Evolutionary conservation across 306 rosid genomes (phyloP).

Genomic region (Trichosanthes cucumerina): DNA sequence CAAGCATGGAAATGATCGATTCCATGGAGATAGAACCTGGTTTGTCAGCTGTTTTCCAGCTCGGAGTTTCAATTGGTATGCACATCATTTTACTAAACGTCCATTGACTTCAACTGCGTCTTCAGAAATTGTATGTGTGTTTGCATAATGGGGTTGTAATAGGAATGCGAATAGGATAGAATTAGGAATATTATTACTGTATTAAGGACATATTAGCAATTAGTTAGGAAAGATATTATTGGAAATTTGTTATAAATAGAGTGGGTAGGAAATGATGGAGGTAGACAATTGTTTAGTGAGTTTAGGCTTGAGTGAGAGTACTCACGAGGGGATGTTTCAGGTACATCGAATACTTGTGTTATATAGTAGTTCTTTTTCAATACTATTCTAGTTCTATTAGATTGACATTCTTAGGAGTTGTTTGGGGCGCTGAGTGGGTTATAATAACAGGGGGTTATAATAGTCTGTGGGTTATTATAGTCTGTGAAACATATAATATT

Average conservation of each 20-base stretch:
- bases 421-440: too few species aligned
- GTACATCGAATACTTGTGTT: background rate
- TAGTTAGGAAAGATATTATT: background rate
- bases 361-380: background rate
- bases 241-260: background rate
- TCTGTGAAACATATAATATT: too few species aligned
- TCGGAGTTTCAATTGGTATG: constrained; percentile 42
- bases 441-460: too few species aligned
- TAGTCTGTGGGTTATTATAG: too few species aligned
- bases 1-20: constrained; percentile 30
- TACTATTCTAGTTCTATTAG: background rate
- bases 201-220: background rate
- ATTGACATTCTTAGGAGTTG: too few species aligned
- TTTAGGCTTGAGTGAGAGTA: too few species aligned
- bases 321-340: too few species aligned
- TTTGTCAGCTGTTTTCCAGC: constrained; percentile 52
- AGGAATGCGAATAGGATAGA: background rate
- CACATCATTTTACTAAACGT: constrained; percentile 11
- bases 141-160: background rate
- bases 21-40: constrained; percentile 53
- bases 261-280: background rate
- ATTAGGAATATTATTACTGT: background rate
- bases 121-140: background rate
- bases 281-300: too few species aligned
- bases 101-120: background rate